These are phyloP conservation scores for Colletotrichum caudatum DNA, from an alignment of 2,329 filamentous ascomycete genomes.

Conservation along the genomic window DNA sequence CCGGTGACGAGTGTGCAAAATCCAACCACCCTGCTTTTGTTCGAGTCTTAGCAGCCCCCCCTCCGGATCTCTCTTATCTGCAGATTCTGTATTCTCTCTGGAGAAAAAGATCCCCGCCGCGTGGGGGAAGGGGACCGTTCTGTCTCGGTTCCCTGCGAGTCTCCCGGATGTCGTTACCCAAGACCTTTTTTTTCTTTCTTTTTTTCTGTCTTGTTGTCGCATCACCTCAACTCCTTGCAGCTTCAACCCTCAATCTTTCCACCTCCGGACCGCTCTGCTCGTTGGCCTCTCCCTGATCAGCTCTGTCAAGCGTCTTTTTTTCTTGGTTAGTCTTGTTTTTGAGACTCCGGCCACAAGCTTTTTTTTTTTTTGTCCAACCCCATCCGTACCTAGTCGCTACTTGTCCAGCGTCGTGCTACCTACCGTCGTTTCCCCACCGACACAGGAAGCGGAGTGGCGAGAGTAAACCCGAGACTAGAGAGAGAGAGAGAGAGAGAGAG, in stretches of 20 bases:
- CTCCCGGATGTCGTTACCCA: conserved; percentile 1
- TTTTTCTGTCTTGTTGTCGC: conserved; percentile 11
- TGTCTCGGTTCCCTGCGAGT: not conserved
- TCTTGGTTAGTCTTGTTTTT: not conserved
- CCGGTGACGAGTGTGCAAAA: conserved; percentile 6
- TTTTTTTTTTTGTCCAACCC: conserved; percentile 11
- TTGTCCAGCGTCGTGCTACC: conserved; percentile 30
- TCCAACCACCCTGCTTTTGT: conserved; percentile 5
- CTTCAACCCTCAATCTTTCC: not conserved
- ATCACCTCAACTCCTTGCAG: not conserved
- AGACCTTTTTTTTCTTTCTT: not conserved
- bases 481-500: no score
- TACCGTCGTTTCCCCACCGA: conserved; percentile 26
- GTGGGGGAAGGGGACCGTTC: not conserved
- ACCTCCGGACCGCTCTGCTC: not conserved
- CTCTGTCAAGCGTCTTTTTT: conserved; percentile 23
- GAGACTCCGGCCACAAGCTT: conserved; percentile 3
- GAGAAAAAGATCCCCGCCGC: conserved; percentile 11
- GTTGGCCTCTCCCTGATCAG: not conserved
- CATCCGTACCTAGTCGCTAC: not conserved
- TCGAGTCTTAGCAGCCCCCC: conserved; percentile 19
- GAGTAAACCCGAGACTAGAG: not conserved
- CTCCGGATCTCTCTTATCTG: conserved; percentile 37
- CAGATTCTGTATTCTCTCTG: not conserved
- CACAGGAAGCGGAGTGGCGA: conserved; percentile 23